phyloP scores from a whole-genome alignment of 805 yeast species.

The Myxozyma melibiosi region DNA sequence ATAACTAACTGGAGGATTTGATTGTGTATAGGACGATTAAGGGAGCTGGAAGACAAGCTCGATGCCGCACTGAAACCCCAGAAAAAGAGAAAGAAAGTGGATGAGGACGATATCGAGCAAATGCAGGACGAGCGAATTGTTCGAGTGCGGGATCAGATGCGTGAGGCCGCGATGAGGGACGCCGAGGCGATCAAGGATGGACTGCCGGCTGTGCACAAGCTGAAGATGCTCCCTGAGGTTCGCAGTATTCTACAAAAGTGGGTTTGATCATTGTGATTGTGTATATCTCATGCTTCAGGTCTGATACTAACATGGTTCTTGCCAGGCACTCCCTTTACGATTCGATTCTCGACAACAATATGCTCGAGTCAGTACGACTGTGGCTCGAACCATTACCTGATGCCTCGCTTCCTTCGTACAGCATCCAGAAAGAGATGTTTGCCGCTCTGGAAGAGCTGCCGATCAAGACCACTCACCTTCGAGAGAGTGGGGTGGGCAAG shows the following conservation, averaged over 20 bases:
- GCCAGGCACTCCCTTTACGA: constrained; percentile 73
- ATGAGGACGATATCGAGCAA: constrained; percentile 91
- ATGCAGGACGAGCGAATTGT: constrained; percentile 92
- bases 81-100: constrained; percentile 59
- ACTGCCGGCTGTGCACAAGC: constrained; percentile 72
- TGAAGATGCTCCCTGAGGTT: constrained; percentile 79
- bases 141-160: constrained; percentile 83
- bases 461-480: constrained; percentile 90
- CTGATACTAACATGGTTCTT: background rate
- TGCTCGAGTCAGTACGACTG: constrained; percentile 87
- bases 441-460: constrained; percentile 75
- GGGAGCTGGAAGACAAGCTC: constrained; percentile 78
- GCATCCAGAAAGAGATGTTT: constrained; percentile 87
- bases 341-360: constrained; percentile 88
- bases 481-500: constrained; percentile 93
- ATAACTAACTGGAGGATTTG: background rate
- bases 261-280: background rate
- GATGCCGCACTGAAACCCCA: constrained; percentile 74
- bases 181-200: constrained; percentile 60
- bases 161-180: constrained; percentile 60
- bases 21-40: constrained; percentile 54
- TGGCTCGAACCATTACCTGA: constrained; percentile 99
- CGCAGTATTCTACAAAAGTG: constrained; percentile 67
- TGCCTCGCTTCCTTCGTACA: constrained; percentile 96
- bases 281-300: background rate